These are phyloP conservation scores for Fusarium globosum DNA, from an alignment of 2,329 filamentous ascomycete species.

Conservation along the genomic window DNA sequence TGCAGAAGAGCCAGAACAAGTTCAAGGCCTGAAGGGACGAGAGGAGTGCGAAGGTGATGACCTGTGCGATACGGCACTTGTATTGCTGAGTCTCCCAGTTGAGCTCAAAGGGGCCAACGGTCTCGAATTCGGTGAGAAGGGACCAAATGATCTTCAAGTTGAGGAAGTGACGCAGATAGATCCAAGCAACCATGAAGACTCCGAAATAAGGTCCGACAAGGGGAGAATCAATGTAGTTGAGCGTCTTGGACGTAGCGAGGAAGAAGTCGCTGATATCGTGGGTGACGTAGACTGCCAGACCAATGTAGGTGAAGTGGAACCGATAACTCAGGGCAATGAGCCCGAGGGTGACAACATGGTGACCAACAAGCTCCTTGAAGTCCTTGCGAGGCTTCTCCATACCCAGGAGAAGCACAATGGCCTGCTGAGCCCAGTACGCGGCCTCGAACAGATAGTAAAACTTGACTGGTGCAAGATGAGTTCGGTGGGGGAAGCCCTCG, in stretches of 20 bases:
- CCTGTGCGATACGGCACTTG: constrained; percentile 77
- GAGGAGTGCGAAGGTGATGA: constrained; percentile 74
- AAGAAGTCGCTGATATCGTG: constrained; percentile 97
- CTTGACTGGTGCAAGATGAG: constrained; percentile 86
- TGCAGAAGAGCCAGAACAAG: constrained; percentile 84
- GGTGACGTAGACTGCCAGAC: constrained; percentile 91
- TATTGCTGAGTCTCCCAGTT: constrained; percentile 82
- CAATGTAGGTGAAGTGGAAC: constrained; percentile 97
- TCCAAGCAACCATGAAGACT: constrained; percentile 84
- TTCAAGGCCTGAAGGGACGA: constrained; percentile 78
- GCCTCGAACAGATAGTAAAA: constrained; percentile 96
- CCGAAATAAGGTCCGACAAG: constrained; percentile 87
- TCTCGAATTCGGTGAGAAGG: constrained; percentile 79
- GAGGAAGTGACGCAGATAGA: constrained; percentile 88
- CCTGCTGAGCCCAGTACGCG: constrained; percentile 95
- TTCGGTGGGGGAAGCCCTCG: constrained; percentile 84
- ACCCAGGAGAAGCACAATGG: constrained; percentile 85
- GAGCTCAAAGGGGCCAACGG: constrained; percentile 78
- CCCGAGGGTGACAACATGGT: constrained; percentile 88
- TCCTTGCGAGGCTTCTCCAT: constrained; percentile 95
- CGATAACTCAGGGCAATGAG: constrained; percentile 90
- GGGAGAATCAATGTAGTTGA: constrained; percentile 88
- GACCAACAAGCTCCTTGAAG: constrained; percentile 90
- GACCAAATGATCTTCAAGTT: constrained; percentile 82
- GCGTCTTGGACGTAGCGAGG: constrained; percentile 88